Base-by-base conservation (phyloP, 129 eudicot genomes). In the Silybum marianum region DNA sequence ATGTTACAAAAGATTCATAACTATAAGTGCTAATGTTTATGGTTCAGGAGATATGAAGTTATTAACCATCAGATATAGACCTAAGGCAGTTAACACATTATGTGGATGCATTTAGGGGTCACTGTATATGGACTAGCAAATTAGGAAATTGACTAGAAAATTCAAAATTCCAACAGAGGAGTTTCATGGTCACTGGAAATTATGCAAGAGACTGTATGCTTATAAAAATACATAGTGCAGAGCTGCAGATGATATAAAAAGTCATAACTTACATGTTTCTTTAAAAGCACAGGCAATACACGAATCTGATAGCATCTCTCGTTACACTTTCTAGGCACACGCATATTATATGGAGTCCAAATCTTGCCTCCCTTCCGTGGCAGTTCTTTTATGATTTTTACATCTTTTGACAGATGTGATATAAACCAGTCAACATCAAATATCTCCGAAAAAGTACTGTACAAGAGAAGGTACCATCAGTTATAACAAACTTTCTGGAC, bases 241-340 rank as follows among this genome's bases (percentile, higher is more conserved):
- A 74, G 48, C 65, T 36, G 63, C 30, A n/a, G 51, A 73, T 58
- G 46, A 65, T 30, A 26, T 40, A 63, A 72, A 38, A 19, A 74
- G 72, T 28, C 36, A 82, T 66, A 71, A 88, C 95, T 89, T 87
- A 95, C 99, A 75, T 81, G 97, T 81, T 93, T 95, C 76, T 91
- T 95, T 44, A 82, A 18, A 68, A 95, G 90, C 51, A 89, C 90
- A n/a, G 99, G 99, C 30, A 88, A 32, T 9, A 95, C 90, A 80
- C 99, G 99, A 80, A 39, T 95, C 69, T 72, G 84, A 87, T 95
- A 95, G 87, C 99, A 92, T 58, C 83, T 85, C 69, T 86, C 97
- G 2, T 80, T 95, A 87, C 99, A 95, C 86, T 95, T 95, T 80
- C 99, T 89, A 34, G 97, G 99, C 66, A 95, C 97, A 73, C 99